Conservation (phyloP, 257 asterid species). For the Osmanthus fragrans region DNA sequence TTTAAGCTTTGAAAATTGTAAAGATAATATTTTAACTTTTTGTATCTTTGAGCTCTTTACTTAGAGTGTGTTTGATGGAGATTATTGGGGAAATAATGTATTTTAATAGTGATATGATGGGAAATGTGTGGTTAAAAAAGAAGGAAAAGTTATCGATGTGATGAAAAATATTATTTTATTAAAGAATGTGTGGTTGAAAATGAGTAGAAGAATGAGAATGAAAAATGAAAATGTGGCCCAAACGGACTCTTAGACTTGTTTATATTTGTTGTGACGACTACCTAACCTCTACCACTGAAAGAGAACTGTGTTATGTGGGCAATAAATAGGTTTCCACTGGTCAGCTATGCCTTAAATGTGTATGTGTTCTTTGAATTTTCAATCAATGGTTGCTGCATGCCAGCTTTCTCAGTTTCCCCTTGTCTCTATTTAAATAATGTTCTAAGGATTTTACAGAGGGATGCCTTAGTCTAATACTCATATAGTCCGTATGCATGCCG, state of each 20-base stretch:
- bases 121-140: too few species aligned
- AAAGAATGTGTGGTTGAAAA: too few species aligned
- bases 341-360: not conserved
- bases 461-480: not conserved
- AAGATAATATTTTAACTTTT: not conserved
- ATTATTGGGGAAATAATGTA: too few species aligned
- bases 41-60: not conserved
- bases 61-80: too few species aligned
- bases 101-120: too few species aligned
- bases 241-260: too few species aligned
- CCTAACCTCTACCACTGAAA: not conserved
- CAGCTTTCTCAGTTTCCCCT: not conserved
- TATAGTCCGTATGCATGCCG: not conserved
- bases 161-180: too few species aligned
- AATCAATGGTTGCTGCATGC: not conserved
- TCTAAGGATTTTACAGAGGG: not conserved
- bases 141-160: too few species aligned
- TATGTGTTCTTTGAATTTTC: not conserved
- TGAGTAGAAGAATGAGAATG: too few species aligned
- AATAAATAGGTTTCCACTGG: not conserved
- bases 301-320: not conserved
- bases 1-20: not conserved
- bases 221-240: too few species aligned
- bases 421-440: not conserved
- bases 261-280: not conserved